phyloP scores from a whole-genome alignment of 2,329 filamentous ascomycete genomes.

The Penicillium sp. region DNA sequence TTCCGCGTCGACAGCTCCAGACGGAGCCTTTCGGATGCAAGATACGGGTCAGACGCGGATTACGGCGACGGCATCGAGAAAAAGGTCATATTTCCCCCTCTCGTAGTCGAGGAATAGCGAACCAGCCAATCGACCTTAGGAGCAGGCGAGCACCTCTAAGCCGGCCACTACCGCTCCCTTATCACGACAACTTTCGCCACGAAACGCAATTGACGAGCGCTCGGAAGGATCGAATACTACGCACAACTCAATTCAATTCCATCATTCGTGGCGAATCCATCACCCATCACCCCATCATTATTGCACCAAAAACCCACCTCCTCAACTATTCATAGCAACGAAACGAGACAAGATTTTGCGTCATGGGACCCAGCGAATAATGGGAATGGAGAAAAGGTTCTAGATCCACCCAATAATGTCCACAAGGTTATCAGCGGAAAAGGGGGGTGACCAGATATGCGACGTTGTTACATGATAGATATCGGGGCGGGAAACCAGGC shows the following conservation, averaged over 20 bases:
- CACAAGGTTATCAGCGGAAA: constrained; percentile 40
- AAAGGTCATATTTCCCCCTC: constrained; percentile 58
- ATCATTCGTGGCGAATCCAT: neutral
- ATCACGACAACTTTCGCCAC: neutral
- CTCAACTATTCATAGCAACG: neutral
- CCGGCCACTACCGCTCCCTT: neutral
- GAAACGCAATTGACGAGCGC: neutral
- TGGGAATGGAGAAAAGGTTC: constrained; percentile 14
- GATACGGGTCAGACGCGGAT: constrained; percentile 65
- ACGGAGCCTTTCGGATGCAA: constrained; percentile 67
- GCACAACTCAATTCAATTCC: neutral
- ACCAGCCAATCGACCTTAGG: constrained; percentile 30
- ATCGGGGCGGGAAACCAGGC: constrained; percentile 37
- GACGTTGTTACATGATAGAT: constrained; percentile 27
- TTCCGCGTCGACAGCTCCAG: constrained; percentile 70
- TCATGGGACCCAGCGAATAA: constrained; percentile 29
- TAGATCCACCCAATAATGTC: constrained; percentile 19
- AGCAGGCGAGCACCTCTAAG: neutral
- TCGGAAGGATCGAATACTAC: neutral
- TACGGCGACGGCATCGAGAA: constrained; percentile 66
- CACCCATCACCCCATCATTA: neutral
- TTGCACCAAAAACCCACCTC: neutral
- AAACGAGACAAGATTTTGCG: constrained; percentile 22
- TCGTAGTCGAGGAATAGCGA: constrained; percentile 44
- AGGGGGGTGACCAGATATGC: constrained; percentile 27